These are phyloP conservation scores for Penicillium cinerascens DNA, from an alignment of 495 filamentous ascomycete species.

Conservation along the genomic window DNA sequence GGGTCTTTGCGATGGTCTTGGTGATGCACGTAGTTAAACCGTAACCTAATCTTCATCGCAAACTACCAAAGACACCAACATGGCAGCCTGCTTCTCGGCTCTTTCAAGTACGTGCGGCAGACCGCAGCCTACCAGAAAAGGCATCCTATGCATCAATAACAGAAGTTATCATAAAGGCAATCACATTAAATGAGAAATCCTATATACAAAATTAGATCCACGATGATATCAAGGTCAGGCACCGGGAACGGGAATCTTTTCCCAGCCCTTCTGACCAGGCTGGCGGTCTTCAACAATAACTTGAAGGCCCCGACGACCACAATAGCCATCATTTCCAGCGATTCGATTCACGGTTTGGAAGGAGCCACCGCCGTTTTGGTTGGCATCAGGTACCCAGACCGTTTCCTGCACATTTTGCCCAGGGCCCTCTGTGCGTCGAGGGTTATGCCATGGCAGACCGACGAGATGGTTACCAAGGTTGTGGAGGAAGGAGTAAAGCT, in stretches of 20 bases:
- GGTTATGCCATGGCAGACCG: slow-evolving; percentile 55
- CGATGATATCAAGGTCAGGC: not conserved
- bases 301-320: slow-evolving; percentile 53
- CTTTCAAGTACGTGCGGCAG: too few species aligned
- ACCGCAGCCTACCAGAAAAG: not conserved
- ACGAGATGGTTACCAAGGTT: slow-evolving; percentile 49
- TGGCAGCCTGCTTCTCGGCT: too few species aligned
- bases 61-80: too few species aligned
- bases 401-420: slow-evolving; percentile 53
- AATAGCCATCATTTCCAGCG: slow-evolving; percentile 52
- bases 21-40: too few species aligned
- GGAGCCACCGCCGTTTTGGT: slow-evolving; percentile 31
- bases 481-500: slow-evolving; percentile 53
- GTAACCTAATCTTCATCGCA: too few species aligned
- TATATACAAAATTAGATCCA: not conserved
- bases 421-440: slow-evolving; percentile 51
- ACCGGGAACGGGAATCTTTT: slow-evolving; percentile 36
- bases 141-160: not conserved
- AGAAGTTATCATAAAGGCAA: not conserved
- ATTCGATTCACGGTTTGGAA: slow-evolving; percentile 41
- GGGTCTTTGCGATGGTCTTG: too few species aligned
- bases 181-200: not conserved
- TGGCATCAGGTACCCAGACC: slow-evolving; percentile 46
- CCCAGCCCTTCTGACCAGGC: slow-evolving; percentile 53
- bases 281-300: slow-evolving; percentile 51